phyloP scores from a whole-genome alignment of 225 moss, liverwort and hornwort genomes.

The Polytrichum commune region DNA sequence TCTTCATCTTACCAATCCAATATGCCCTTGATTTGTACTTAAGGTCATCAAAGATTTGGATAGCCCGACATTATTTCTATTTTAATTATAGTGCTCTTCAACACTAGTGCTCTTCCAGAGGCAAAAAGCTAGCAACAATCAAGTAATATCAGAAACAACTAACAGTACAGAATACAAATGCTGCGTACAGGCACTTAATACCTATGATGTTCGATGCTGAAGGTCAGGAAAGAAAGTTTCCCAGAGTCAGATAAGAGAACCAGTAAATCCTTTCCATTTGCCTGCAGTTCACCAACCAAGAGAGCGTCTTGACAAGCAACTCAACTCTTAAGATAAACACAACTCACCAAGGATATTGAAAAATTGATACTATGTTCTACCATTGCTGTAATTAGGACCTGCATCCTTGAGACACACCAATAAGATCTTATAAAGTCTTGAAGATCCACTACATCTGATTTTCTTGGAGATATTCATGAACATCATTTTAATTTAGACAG shows the following conservation, averaged over 20 bases:
- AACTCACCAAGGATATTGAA: background rate
- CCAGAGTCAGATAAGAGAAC: constrained; percentile 93
- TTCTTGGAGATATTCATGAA: background rate
- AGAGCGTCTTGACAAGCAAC: background rate
- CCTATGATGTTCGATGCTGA: constrained; percentile 90
- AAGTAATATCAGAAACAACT: too few relatives aligned
- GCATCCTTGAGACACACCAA: too few relatives aligned
- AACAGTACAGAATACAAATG: constrained; percentile 1
- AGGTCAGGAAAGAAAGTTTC: constrained; percentile 92
- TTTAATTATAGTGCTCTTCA: too few relatives aligned
- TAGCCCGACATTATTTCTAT: too few relatives aligned
- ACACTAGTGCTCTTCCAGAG: too few relatives aligned
- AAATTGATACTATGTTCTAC: background rate
- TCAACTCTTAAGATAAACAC: background rate
- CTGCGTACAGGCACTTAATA: constrained; percentile 8
- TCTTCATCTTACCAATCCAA: too few relatives aligned
- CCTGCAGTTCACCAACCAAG: constrained; percentile 37
- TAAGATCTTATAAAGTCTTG: too few relatives aligned
- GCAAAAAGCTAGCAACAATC: too few relatives aligned
- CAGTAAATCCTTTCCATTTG: constrained; percentile 77
- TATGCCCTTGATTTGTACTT: too few relatives aligned
- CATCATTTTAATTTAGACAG: background rate
- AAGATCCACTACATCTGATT: too few relatives aligned
- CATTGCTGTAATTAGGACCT: too few relatives aligned
- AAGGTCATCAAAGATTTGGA: too few relatives aligned